Percentiles rank a stretch among this genome's conserved stretches.
phyloP scores from a whole-genome alignment of 1,284 basidiomycete genomes.

The Vanrija pseudolonga region DNA sequence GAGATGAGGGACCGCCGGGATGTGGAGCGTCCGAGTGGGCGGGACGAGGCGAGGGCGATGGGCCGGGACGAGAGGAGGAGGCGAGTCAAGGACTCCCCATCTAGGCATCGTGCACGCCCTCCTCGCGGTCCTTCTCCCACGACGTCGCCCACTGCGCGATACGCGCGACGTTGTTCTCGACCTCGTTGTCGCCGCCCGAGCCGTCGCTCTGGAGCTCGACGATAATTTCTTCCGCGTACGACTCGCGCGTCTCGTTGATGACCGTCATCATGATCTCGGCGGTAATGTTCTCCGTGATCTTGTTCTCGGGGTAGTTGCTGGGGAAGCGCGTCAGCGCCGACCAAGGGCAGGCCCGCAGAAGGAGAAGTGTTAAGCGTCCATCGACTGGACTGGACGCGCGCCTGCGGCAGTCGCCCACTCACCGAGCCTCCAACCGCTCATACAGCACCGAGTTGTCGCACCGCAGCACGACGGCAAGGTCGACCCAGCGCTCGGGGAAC shows the following conservation, averaged over 20 bases:
- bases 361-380: no score
- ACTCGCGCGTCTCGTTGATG: conserved; percentile 78
- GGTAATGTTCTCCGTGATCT: conserved; percentile 97
- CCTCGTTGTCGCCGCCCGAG: conserved; percentile 59
- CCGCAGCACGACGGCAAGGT: conserved; percentile 90
- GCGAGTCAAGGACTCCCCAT: no score
- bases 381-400: no score
- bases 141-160: conserved; percentile 78
- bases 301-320: conserved; percentile 83
- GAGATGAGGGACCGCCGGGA: no score
- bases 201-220: conserved; percentile 79
- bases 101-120: conserved; percentile 29
- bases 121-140: conserved; percentile 62
- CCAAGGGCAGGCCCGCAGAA: no score
- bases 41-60: no score
- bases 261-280: conserved; percentile 98
- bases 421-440: conserved; percentile 91
- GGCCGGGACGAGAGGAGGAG: no score
- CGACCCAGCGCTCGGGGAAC: conserved; percentile 95
- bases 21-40: no score
- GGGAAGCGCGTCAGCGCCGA: conserved; percentile 2
- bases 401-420: conserved; percentile 40
- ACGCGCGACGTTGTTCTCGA: conserved; percentile 79
- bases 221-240: conserved; percentile 79
- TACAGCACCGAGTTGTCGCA: conserved; percentile 88